These are phyloP conservation scores for Albophoma yamanashiensis DNA, from an alignment of 2,329 filamentous ascomycete species.

Conservation along the genomic window DNA sequence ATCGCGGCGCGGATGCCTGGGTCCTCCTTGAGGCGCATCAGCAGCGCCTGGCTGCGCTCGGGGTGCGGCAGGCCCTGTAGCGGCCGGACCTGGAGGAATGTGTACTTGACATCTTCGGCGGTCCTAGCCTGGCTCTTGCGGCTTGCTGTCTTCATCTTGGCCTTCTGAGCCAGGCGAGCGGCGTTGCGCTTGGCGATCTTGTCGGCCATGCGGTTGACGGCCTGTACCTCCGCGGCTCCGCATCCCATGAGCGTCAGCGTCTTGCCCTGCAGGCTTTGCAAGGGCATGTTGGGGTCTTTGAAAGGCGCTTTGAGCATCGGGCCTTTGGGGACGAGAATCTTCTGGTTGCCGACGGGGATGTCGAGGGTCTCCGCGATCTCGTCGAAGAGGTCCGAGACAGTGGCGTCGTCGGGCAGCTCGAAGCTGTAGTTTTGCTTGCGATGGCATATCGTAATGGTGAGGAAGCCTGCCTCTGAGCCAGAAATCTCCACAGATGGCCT, in stretches of 20 bases:
- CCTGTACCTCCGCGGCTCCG: slow-evolving; percentile 46
- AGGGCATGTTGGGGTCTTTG: slow-evolving; percentile 41
- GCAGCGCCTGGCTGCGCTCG: slow-evolving; percentile 56
- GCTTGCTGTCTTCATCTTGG: slow-evolving; percentile 12
- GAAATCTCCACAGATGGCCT: not conserved
- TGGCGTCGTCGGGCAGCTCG: slow-evolving; percentile 32
- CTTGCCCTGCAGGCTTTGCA: slow-evolving; percentile 39
- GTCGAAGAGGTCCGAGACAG: slow-evolving; percentile 47
- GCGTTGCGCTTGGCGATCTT: slow-evolving; percentile 36
- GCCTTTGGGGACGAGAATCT: slow-evolving; percentile 55
- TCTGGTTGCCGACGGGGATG: slow-evolving; percentile 55
- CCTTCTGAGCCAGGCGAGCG: slow-evolving; percentile 21
- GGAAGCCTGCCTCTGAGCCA: slow-evolving; percentile 11
- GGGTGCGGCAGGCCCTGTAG: slow-evolving; percentile 70
- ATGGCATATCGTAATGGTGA: slow-evolving; percentile 35
- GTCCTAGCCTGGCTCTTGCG: slow-evolving; percentile 3
- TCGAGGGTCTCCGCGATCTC: slow-evolving; percentile 44
- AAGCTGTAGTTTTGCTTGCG: slow-evolving; percentile 34
- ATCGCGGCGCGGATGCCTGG: slow-evolving; percentile 78
- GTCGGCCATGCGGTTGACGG: slow-evolving; percentile 38
- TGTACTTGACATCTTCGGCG: slow-evolving; percentile 57
- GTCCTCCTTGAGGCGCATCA: slow-evolving; percentile 69
- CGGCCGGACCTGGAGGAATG: slow-evolving; percentile 68
- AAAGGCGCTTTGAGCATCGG: slow-evolving; percentile 56
- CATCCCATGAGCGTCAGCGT: slow-evolving; percentile 58